Conservation (phyloP, 2,329 filamentous ascomycete genomes). For the Aphanoascus verrucosus region DNA sequence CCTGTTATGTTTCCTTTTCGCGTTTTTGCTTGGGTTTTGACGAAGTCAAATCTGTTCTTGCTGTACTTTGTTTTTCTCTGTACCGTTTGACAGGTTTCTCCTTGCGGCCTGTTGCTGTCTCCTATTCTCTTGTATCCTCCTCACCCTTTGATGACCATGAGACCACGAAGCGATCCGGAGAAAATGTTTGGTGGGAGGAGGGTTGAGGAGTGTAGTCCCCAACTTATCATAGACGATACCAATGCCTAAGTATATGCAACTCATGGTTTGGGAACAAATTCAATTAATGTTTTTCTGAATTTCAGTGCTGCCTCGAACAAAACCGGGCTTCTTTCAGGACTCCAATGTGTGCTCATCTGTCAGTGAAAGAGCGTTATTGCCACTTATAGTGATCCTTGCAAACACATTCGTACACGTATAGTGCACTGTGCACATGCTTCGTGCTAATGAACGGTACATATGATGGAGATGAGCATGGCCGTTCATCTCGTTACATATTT, state of each 20-base stretch:
- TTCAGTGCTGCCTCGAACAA: too few species aligned
- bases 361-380: too few species aligned
- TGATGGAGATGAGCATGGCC: too few species aligned
- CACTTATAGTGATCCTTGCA: too few species aligned
- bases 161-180: constrained; percentile 1
- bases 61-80: neutral
- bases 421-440: too few species aligned
- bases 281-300: neutral
- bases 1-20: neutral
- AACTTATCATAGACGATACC: constrained; percentile 11
- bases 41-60: neutral
- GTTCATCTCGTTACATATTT: too few species aligned
- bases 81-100: neutral
- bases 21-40: neutral
- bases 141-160: constrained; percentile 6
- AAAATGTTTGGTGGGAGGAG: neutral
- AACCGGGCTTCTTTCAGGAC: too few species aligned
- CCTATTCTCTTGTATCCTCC: neutral
- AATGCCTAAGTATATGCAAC: neutral
- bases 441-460: too few species aligned
- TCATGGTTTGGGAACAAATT: constrained; percentile 1
- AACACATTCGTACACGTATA: too few species aligned
- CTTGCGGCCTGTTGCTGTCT: neutral
- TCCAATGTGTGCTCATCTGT: too few species aligned
- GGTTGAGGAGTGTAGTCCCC: neutral